A percentile compares a stretch with the other conserved stretches of the same genome.
These are phyloP conservation scores for Pelargonium citronellum DNA, from an alignment of 441 rosid genomes.

Conservation along the genomic window DNA sequence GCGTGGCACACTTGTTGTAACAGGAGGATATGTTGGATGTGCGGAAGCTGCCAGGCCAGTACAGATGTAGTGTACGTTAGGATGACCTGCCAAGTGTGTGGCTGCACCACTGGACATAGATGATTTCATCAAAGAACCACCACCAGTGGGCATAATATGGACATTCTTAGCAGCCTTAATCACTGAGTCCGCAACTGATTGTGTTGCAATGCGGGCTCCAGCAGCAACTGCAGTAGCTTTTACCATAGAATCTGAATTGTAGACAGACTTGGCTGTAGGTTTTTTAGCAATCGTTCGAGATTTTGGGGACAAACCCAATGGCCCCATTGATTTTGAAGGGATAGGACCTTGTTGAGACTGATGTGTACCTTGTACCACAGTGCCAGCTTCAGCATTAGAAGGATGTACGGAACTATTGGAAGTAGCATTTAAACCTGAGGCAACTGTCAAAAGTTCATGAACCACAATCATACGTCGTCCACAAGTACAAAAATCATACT, in stretches of 20 bases:
- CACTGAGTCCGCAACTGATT: conserved; percentile 51
- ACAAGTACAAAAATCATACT: not conserved
- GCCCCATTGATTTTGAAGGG: conserved; percentile 28
- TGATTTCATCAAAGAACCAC: conserved; percentile 39
- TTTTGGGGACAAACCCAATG: conserved; percentile 34
- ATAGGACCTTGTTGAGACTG: conserved; percentile 37
- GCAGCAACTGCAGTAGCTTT: conserved; percentile 81
- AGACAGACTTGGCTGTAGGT: conserved; percentile 34
- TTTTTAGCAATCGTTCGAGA: conserved; percentile 41
- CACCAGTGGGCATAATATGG: conserved; percentile 38
- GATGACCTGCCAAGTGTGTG: conserved; percentile 32
- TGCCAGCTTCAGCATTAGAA: conserved; percentile 23
- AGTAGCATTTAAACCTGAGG: conserved; percentile 27
- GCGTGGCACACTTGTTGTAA: conserved; percentile 23
- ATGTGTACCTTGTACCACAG: conserved; percentile 35
- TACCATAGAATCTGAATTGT: conserved; percentile 44
- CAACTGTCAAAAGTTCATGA: conserved; percentile 26
- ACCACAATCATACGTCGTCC: not conserved
- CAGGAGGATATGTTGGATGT: conserved; percentile 28
- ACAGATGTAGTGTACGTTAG: conserved; percentile 31
- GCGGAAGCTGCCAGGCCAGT: conserved; percentile 28
- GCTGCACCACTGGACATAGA: conserved; percentile 32
- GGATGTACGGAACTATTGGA: conserved; percentile 24
- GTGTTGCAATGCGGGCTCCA: conserved; percentile 73
- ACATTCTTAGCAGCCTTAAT: conserved; percentile 65